Evolutionary conservation across 2,329 filamentous ascomycete species (phyloP), one percentile per base, ranked within the genome.

Genomic region (Clonostachys chloroleuca): DNA sequence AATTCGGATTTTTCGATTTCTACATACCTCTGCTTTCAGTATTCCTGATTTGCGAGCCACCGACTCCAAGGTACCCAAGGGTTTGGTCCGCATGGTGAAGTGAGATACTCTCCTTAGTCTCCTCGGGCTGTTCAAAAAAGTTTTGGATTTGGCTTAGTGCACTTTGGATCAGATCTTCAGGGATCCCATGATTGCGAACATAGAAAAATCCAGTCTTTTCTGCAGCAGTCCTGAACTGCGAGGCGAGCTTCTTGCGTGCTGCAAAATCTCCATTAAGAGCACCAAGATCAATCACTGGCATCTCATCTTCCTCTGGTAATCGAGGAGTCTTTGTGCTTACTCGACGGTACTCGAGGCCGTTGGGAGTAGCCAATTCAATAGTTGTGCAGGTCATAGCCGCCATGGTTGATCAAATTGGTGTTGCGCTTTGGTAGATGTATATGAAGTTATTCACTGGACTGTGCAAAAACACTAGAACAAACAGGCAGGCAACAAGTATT

Each of bases 151-250:
- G 52, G 17, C 40, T 41, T 42, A 49, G 54, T 12, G 56, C 54
- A 4, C 49, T 49, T 9, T 55, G 47, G 17, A 67, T 67, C 12
- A 59, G 45, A 20, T 59, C 54, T 2, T 61, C 40, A 0, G 67
- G 49, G 20, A 78, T 70, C 4, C 74, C 72, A 49, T 79, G 75
- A 48, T 77, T 74, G 49, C 64, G 65, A 49, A 80, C 65, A 60
- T 80, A 80, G 59, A 81, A 80, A 18, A 62, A 81, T 80, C 4
- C 77, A 77, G 0, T 65, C 77, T 36, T 68, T 74, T 14, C 70
- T 68, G 4, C 75, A 70, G 77, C 77, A 1, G 62, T 52, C 16
- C 64, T 65, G n/a, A 80, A 67, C 5, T 64, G 57, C 0, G 54
- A 52, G 1, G 74, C 74, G 0, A 77, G 56, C 2, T 51, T 52